Evolutionary conservation across 176 grass and related monocot species (phyloP), one percentile per base, ranked within the genome.

Genomic region (Typha latifolia): DNA sequence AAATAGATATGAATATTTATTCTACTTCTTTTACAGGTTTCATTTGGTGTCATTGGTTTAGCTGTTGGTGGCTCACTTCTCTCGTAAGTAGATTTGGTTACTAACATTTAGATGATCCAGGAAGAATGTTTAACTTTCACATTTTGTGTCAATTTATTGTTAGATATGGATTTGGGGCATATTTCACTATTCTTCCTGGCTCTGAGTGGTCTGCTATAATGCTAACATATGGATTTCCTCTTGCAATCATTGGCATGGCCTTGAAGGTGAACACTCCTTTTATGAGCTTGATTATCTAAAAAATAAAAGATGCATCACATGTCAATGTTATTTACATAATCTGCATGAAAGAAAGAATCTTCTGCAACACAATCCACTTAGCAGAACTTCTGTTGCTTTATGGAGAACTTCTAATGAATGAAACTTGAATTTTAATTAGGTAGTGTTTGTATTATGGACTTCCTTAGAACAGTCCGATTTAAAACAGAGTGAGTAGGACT

Each of bases 141-240:
- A 61, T 51, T 51, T 49, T 15, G 14, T 47, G 66, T 23, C 29
- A 16, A 64, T 49, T 62, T 7, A 26, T 14, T 69, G 21, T 51
- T 74, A 97, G 94, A 56, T 97, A 97, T 70, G 94, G 94, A 71
- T 97, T 97, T 31, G 85, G 89, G 49, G 90, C 94, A 64, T 97
- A 97, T 81, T 97, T 97, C 86, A 90, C 66, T 71, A 76, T 97
- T 72, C 76, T 97, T n/a, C 86, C 94, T 14, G 94, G 89, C 23
- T 97, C 94, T 0, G 94, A 93, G 61, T 97, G 94, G 89, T 97
- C 94, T 13, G 94, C 94, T 47, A 51, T 97, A 55, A 86, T 97
- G 73, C 83, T 97, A 11, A 97, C 94, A 26, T 97, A 97, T 37
- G 94, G 94, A 32, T 97, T 97, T 82, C 94, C 94, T 68, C 83